Base-by-base conservation (phyloP, 1,284 basidiomycete species). In the Ceratobasidium sp. region DNA sequence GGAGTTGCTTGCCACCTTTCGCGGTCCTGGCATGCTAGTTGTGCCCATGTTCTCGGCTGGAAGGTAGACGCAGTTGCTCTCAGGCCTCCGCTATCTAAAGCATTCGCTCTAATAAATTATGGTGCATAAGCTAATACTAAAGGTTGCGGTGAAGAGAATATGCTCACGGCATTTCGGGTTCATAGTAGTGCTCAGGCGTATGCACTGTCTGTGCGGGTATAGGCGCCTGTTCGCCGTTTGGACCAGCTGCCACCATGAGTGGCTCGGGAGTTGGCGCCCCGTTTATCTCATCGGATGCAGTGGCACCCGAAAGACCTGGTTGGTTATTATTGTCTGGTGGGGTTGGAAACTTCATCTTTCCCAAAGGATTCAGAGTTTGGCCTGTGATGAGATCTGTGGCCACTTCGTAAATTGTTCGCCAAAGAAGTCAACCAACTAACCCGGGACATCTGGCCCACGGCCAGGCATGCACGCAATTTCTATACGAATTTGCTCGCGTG, bases 401-500 rank as follows among this genome's bases (percentile, higher is more conserved):
- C 15, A 20, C 49, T 51, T 10, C 15, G 49, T 51, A 20, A 18
- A 10, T 13, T 15, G 0, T 51, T 51, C 1, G 3, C 49, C 49
- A 5, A 10, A 51, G 49, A 51, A 10, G 3, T 20, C 4, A 15
- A 4, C n/a, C n/a, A 51, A 51, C 49, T 51, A 18, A 51, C 49
- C 49, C 13, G n/a, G 3, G 49, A 51, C n/a, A 51, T 51, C 49
- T 0, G 6, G 49, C 6, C 49, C 49, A 15, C 13, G 13, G 5
- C 49, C 49, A 51, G 3, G 49, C 49, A 51, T 51, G 13, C 3
- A 18, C 15, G 60, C 60, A 39, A 33, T 33, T 10, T 44, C 64
- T 7, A 66, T 13, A 4, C 58, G 44, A n/a, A 73, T 23, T 23
- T 40, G 55, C 20, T 73, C 58, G n/a, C 71, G 56, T n/a, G 71